Percentiles rank a stretch among this genome's conserved stretches.
phyloP scores from a whole-genome alignment of 2,329 filamentous ascomycete species.

The Xylogone sp. region DNA sequence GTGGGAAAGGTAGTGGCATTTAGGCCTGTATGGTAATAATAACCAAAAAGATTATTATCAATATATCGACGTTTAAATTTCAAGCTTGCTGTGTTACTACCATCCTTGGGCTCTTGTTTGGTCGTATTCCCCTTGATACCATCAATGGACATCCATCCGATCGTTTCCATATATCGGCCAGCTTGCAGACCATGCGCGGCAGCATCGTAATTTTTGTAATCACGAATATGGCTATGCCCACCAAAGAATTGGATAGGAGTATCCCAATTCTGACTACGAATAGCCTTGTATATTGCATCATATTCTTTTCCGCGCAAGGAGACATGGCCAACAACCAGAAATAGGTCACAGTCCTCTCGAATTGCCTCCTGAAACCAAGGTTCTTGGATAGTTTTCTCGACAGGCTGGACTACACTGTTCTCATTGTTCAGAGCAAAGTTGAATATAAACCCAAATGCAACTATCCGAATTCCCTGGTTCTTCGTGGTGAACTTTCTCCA shows the following conservation, averaged over 20 bases:
- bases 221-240: constrained; percentile 85
- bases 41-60: constrained; percentile 85
- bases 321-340: constrained; percentile 83
- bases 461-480: constrained; percentile 76
- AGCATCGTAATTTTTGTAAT: constrained; percentile 75
- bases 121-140: constrained; percentile 40
- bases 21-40: constrained; percentile 75
- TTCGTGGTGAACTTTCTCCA: constrained; percentile 90
- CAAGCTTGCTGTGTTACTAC: constrained; percentile 34
- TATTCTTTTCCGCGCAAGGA: constrained; percentile 79
- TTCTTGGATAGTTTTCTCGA: constrained; percentile 76
- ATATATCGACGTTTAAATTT: constrained; percentile 80
- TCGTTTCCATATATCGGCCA: constrained; percentile 90
- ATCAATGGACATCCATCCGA: constrained; percentile 87
- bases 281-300: constrained; percentile 70
- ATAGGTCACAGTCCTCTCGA: constrained; percentile 79
- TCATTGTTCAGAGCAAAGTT: constrained; percentile 89
- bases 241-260: constrained; percentile 90
- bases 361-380: constrained; percentile 87
- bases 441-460: constrained; percentile 93
- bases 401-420: constrained; percentile 80
- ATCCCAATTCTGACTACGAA: constrained; percentile 72
- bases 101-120: constrained; percentile 23
- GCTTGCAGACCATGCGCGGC: constrained; percentile 78
- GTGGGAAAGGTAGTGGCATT: constrained; percentile 74